Evolutionary conservation across 129 eudicot genomes (phyloP).

Genomic region (Centrapalus pauciflorus): DNA sequence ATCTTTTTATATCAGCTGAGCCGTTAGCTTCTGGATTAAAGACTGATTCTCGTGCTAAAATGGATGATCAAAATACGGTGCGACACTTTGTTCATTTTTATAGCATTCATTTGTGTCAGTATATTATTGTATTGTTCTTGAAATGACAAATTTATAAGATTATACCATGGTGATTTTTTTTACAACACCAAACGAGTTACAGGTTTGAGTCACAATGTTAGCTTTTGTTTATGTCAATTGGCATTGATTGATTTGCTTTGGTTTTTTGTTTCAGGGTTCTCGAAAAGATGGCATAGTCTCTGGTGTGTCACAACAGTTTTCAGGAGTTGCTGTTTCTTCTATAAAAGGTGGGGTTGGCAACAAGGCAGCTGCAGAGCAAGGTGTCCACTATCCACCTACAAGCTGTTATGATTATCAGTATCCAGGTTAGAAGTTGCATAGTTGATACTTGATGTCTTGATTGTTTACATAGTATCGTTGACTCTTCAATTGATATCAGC

Average conservation of each 20-base stretch:
- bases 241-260: not conserved
- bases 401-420: slow-evolving; percentile 59
- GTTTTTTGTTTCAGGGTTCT: slow-evolving; percentile 31
- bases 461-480: not conserved
- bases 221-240: not conserved
- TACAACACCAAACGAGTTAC: not conserved
- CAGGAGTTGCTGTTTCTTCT: slow-evolving; percentile 29
- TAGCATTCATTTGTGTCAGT: not conserved
- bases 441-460: not conserved
- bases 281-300: slow-evolving; percentile 39
- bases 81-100: not conserved
- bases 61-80: slow-evolving; percentile 43
- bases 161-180: not conserved
- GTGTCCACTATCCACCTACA: slow-evolving; percentile 38
- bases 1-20: slow-evolving; percentile 37
- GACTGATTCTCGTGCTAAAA: slow-evolving; percentile 30
- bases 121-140: not conserved
- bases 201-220: not conserved
- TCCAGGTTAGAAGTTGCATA: slow-evolving; percentile 55
- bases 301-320: slow-evolving; percentile 20
- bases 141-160: not conserved
- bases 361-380: slow-evolving; percentile 37
- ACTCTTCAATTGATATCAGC: not conserved
- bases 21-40: slow-evolving; percentile 36
- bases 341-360: slow-evolving; percentile 35